Conservation (phyloP, 179 eudicot species). For the Vitellaria paradoxa region DNA sequence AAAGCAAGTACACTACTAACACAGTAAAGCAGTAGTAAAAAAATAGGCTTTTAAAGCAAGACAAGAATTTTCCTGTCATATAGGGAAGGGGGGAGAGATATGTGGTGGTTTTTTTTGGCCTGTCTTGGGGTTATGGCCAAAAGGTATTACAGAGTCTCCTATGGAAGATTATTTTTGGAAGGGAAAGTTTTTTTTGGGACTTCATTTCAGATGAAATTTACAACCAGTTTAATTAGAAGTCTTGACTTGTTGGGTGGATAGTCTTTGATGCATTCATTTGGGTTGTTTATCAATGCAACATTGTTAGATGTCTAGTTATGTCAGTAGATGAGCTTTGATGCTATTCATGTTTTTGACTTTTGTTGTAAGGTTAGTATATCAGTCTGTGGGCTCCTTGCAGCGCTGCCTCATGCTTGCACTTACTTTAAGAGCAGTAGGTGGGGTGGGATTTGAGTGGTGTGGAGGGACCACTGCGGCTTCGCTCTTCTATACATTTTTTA, state of each 20-base stretch:
- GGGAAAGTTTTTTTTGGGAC: too few relatives aligned
- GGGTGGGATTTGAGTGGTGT: too few relatives aligned
- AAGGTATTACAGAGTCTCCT: not conserved
- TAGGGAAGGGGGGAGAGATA: not conserved
- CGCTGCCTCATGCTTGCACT: too few relatives aligned
- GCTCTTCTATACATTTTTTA: too few relatives aligned
- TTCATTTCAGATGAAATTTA: not conserved
- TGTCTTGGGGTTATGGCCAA: not conserved
- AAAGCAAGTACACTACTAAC: not conserved
- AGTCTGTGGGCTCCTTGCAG: too few relatives aligned
- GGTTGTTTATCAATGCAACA: slow-evolving; percentile 4
- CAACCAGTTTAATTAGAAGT: not conserved
- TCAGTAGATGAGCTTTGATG: too few relatives aligned
- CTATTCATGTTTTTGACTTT: too few relatives aligned
- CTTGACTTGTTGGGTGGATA: not conserved
- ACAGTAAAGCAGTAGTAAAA: not conserved
- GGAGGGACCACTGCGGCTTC: too few relatives aligned
- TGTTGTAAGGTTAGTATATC: too few relatives aligned
- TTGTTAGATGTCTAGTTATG: not conserved
- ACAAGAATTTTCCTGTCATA: not conserved
- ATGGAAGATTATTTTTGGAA: not conserved
- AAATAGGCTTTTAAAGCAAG: not conserved
- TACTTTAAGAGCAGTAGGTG: too few relatives aligned
- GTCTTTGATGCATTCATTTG: slow-evolving; percentile 1
- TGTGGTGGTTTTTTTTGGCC: not conserved